These are phyloP conservation scores for Citrullus amarus DNA, from an alignment of 306 rosid species.

Conservation along the genomic window DNA sequence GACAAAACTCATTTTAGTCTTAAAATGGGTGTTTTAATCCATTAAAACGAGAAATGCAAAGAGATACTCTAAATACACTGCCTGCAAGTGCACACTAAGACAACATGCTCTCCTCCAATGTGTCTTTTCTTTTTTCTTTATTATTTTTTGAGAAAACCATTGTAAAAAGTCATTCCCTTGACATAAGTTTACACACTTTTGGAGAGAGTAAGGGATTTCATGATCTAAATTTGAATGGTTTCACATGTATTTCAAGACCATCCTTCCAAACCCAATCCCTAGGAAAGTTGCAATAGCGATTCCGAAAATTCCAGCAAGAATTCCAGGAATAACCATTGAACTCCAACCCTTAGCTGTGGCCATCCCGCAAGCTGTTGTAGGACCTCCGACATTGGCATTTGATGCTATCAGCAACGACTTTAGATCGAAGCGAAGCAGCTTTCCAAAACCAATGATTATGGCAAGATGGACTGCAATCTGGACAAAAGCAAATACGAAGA, in stretches of 20 bases:
- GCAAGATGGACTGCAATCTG: slow-evolving; percentile 34
- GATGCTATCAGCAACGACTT: slow-evolving; percentile 37
- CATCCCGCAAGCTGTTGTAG: slow-evolving; percentile 52
- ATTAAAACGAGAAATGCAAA: not conserved
- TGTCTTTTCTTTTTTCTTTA: too few species aligned
- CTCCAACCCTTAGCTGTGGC: slow-evolving; percentile 60
- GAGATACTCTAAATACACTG: not conserved
- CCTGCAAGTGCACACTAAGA: not conserved
- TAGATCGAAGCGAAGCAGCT: slow-evolving; percentile 26
- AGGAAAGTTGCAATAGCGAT: slow-evolving; percentile 60
- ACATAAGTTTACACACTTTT: not conserved
- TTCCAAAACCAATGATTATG: slow-evolving; percentile 34
- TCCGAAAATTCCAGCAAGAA: slow-evolving; percentile 75
- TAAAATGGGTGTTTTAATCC: too few species aligned
- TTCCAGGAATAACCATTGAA: slow-evolving; percentile 57
- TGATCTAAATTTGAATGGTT: not conserved
- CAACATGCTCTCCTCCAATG: not conserved
- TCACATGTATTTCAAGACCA: slow-evolving; percentile 36
- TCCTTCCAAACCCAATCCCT: slow-evolving; percentile 46
- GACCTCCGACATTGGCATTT: slow-evolving; percentile 47
- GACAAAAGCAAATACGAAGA: slow-evolving; percentile 24
- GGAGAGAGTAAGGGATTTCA: not conserved
- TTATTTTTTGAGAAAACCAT: not conserved
- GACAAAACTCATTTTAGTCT: too few species aligned
- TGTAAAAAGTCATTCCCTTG: not conserved